phyloP scores from a whole-genome alignment of 108 stramenopile species.

The Stephanodiscus triporus region DNA sequence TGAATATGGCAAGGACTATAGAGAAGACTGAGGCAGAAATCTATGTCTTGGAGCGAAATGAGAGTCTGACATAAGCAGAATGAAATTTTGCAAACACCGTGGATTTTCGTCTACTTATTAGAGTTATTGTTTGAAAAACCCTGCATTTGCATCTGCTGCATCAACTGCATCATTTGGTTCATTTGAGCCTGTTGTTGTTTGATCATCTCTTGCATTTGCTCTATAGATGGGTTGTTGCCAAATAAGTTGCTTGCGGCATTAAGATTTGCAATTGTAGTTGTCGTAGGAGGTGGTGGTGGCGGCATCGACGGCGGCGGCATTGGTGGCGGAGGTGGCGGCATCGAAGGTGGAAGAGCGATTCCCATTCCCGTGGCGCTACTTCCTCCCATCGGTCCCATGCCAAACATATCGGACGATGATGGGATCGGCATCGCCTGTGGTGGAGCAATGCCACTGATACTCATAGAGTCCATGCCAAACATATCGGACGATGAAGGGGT shows the following conservation, averaged over 20 bases:
- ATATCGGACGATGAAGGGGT: neutral
- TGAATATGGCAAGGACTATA: too few relatives aligned
- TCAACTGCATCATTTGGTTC: conserved; percentile 53
- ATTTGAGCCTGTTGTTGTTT: conserved; percentile 49
- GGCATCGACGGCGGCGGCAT: conserved; percentile 18
- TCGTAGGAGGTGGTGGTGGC: conserved; percentile 16
- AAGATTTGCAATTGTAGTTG: conserved; percentile 12
- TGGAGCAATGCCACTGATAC: neutral
- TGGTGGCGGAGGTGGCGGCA: conserved; percentile 23
- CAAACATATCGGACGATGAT: conserved; percentile 8
- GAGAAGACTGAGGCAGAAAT: too few relatives aligned
- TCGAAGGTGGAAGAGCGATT: conserved; percentile 18
- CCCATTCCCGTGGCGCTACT: neutral
- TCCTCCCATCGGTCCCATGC: conserved; percentile 25
- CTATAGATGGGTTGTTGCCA: conserved; percentile 21
- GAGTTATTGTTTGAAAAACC: conserved; percentile 5
- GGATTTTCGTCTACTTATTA: too few relatives aligned
- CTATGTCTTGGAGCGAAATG: too few relatives aligned
- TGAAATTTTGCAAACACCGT: neutral
- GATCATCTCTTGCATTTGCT: conserved; percentile 49
- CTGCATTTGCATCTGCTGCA: conserved; percentile 40
- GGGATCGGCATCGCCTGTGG: neutral
- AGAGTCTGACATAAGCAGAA: too few relatives aligned
- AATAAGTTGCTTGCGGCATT: conserved; percentile 12
- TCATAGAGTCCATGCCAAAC: conserved; percentile 24